phyloP scores from a whole-genome alignment of 2,329 filamentous ascomycete genomes.

The Fusarium haematococcum region DNA sequence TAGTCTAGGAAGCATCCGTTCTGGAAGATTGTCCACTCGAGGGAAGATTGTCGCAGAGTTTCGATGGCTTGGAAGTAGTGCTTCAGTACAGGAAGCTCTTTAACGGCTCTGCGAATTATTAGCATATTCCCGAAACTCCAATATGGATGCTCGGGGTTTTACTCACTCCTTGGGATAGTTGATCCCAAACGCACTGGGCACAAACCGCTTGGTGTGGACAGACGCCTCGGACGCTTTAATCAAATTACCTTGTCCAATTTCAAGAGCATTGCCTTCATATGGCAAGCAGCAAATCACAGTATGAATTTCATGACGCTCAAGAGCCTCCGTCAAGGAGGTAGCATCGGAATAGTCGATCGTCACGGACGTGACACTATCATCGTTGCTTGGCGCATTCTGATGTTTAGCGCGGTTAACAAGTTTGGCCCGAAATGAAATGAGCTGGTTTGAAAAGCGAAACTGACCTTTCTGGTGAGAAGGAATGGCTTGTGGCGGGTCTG shows the following conservation, averaged over 20 bases:
- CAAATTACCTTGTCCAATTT: background rate
- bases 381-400: background rate
- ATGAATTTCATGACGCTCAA: background rate
- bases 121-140: background rate
- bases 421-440: background rate
- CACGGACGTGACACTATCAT: background rate
- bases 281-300: background rate
- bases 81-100: background rate
- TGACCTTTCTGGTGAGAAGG: background rate
- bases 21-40: slow-evolving; percentile 7
- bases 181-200: background rate
- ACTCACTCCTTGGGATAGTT: background rate
- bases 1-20: slow-evolving; percentile 10
- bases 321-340: background rate
- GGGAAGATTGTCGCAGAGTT: background rate
- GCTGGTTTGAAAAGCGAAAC: background rate
- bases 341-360: background rate
- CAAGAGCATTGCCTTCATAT: background rate
- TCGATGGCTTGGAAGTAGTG: background rate
- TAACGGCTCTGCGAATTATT: background rate
- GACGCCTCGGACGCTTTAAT: background rate
- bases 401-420: background rate
- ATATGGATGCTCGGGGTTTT: background rate
- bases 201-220: background rate
- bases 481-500: background rate